Percentiles rank a stretch among this genome's conserved stretches.
These are phyloP conservation scores for Tricholomella constricta DNA, from an alignment of 768 basidiomycete genomes.

Conservation along the genomic window DNA sequence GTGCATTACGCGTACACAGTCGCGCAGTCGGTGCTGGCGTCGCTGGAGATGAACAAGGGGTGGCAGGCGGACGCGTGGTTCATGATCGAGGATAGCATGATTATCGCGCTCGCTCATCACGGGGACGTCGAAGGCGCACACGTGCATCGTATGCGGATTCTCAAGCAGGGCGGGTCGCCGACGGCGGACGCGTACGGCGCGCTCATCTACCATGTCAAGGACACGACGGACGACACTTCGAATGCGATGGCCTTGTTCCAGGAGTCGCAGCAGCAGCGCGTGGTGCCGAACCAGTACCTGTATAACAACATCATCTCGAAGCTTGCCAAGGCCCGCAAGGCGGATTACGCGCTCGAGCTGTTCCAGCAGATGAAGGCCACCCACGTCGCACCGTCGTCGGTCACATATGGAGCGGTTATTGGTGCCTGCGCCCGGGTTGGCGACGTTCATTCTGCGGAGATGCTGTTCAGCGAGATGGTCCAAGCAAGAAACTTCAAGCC, in stretches of 20 bases:
- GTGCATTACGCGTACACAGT: constrained; percentile 66
- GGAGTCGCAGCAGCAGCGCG: constrained; percentile 70
- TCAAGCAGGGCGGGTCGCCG: constrained; percentile 76
- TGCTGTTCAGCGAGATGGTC: constrained; percentile 85
- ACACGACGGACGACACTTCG: constrained; percentile 93
- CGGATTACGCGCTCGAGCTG: constrained; percentile 82
- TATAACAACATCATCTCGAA: constrained; percentile 99
- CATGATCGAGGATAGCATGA: constrained; percentile 84
- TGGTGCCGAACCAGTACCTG: constrained; percentile 81
- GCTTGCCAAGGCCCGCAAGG: constrained; percentile 91
- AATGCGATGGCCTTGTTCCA: constrained; percentile 84
- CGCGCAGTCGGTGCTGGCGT: constrained; percentile 61
- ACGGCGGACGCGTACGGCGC: constrained; percentile 91
- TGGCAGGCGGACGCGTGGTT: constrained; percentile 69
- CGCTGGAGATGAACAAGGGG: constrained; percentile 43
- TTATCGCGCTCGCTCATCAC: constrained; percentile 80
- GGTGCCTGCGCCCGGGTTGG: constrained; percentile 93
- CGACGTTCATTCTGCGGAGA: constrained; percentile 78
- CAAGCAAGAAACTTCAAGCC: constrained; percentile 74
- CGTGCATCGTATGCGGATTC: constrained; percentile 74
- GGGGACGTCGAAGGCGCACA: constrained; percentile 82
- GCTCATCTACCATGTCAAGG: constrained; percentile 82
- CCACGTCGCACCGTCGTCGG: constrained; percentile 68
- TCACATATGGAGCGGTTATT: constrained; percentile 95
- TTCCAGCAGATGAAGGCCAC: constrained; percentile 84